Conservation (phyloP, 2,329 filamentous ascomycete genomes). For the Nannizziopsis barbatae region DNA sequence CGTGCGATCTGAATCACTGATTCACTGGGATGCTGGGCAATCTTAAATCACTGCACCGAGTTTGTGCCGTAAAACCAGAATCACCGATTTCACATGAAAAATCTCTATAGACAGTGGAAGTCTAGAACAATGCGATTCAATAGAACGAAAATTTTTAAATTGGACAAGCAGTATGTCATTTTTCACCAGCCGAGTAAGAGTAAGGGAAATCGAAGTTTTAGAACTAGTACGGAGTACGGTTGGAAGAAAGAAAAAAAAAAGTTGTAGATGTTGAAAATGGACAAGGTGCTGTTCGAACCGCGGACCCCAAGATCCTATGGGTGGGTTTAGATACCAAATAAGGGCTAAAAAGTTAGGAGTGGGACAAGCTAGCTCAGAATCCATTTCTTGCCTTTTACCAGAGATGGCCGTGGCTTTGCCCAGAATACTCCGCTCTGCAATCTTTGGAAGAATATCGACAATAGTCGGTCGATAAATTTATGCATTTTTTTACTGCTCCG, state of each 20-base stretch:
- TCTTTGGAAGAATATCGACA: constrained; percentile 44
- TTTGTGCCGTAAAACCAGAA: too few relatives aligned
- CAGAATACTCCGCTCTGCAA: constrained; percentile 48
- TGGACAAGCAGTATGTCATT: too few relatives aligned
- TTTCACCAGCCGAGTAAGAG: too few relatives aligned
- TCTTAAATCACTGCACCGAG: too few relatives aligned
- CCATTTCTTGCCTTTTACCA: constrained; percentile 72
- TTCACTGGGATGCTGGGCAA: too few relatives aligned
- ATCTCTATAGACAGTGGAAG: too few relatives aligned
- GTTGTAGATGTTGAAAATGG: background rate
- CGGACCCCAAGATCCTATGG: background rate
- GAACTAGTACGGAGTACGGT: too few relatives aligned
- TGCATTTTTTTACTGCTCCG: constrained; percentile 22
- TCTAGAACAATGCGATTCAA: too few relatives aligned
- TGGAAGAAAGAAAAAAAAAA: background rate
- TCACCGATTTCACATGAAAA: too few relatives aligned
- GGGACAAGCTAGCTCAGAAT: constrained; percentile 59
- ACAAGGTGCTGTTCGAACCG: constrained; percentile 23
- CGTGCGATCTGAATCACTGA: too few relatives aligned
- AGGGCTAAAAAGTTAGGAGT: constrained; percentile 39
- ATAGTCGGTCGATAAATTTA: constrained; percentile 35
- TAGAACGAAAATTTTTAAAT: too few relatives aligned
- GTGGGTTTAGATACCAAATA: constrained; percentile 8
- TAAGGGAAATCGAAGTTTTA: too few relatives aligned
- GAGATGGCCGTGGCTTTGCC: constrained; percentile 60